Evolutionary conservation across 352 stramenopile genomes (phyloP), one percentile per base, ranked within the genome.

Genomic region (Nothophytophthora sp.): DNA sequence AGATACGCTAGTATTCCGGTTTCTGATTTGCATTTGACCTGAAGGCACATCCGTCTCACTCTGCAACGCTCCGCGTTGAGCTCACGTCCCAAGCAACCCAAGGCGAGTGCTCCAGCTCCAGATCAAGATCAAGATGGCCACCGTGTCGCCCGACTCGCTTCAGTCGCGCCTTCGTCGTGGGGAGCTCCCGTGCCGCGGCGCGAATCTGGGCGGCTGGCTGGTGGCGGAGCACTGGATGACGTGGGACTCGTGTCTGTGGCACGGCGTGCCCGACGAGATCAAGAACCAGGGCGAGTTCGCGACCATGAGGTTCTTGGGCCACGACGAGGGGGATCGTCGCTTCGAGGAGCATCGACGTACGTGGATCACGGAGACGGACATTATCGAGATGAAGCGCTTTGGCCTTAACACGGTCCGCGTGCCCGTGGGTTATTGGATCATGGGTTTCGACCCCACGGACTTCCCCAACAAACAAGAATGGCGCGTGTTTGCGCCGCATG

Each of bases 141-240:
- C 42, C 28, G 55, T 54, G 37, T 51, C 61, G 13, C 25, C 55
- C 19, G 50, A 70, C 37, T 71, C 63, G 44, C 58, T 95, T 7
- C 77, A 92, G 68, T 50, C 58, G 35, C 55, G 60, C 23, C 86
- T 95, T 42, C 81, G 81, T 24, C 52, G 63, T 9, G 84, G 84
- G n/a, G 56, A 63, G 7, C 60, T 81, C 9, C 59, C 62, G 2
- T 85, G 67, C 38, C 73, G 70, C 20, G 84, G 78, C 29, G 84
- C 89, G 18, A 92, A 91, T 55, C 66, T 95, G 25, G 84, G 84
- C 8, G 67, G 71, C 7, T 95, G 84, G 84, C 76, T 95, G 20
- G 80, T 92, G 5, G 70, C 73, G 7, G 84, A 95, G 63, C 56
- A 88, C 53, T 95, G 84, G 84, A 92, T 95, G 80, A 87, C 77